Conservation (phyloP, 129 eudicot species). For the Scalesia atractyloides region DNA sequence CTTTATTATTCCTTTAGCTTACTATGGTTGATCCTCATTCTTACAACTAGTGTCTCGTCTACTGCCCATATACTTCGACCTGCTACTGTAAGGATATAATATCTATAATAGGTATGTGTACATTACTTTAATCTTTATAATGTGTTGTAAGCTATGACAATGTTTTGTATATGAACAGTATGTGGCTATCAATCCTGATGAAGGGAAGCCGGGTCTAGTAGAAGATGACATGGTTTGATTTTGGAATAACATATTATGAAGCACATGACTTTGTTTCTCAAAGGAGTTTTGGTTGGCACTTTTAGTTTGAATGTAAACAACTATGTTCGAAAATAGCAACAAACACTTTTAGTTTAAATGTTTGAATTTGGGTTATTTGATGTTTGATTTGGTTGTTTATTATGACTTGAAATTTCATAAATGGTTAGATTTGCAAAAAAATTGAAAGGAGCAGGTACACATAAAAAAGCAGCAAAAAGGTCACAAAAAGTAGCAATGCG, state of each 20-base stretch:
- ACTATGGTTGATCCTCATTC: conserved; percentile 60
- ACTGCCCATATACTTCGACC: conserved; percentile 74
- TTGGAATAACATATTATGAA: conserved; percentile 95
- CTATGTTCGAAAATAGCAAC: too few relatives aligned
- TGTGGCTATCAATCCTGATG: conserved; percentile 61
- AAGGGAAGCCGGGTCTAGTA: conserved; percentile 84
- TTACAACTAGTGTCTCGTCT: conserved; percentile 84
- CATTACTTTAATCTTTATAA: background rate
- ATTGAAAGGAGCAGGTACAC: too few relatives aligned
- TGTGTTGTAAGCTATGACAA: background rate
- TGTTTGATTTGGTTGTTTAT: too few relatives aligned
- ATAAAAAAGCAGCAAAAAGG: too few relatives aligned
- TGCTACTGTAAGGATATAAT: conserved; percentile 49
- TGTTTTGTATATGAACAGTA: conserved; percentile 25
- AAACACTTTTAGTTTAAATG: too few relatives aligned
- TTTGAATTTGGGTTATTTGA: too few relatives aligned
- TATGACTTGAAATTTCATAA: too few relatives aligned
- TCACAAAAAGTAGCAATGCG: too few relatives aligned
- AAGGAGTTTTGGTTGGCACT: conserved; percentile 85
- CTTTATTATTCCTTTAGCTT: too few relatives aligned
- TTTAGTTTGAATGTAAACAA: too few relatives aligned
- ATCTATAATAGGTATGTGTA: background rate
- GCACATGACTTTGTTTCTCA: conserved; percentile 98
- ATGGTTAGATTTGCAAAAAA: too few relatives aligned
- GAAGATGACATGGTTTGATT: conserved; percentile 91